These are phyloP conservation scores for Blastocladiella emersonii DNA, from an alignment of 371 early-diverging fungal genomes.

Conservation along the genomic window DNA sequence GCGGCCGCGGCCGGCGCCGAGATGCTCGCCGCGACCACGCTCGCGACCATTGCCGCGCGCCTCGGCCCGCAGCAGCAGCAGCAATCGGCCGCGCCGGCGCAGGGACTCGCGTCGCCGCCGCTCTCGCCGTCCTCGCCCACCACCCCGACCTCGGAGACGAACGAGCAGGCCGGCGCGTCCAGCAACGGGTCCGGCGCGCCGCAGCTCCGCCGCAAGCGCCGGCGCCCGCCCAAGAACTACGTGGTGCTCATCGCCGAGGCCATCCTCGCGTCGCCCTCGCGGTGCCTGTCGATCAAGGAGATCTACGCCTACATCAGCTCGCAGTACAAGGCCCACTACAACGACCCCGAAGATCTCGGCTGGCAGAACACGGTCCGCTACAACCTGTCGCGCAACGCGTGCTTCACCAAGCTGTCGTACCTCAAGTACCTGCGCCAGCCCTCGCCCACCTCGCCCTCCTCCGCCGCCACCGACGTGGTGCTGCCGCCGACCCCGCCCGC, in stretches of 20 bases:
- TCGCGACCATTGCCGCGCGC: no score
- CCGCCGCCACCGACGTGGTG: no score
- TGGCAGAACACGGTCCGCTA: slow-evolving; percentile 3
- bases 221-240: slow-evolving; percentile 1
- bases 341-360: not conserved
- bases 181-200: not conserved
- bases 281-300: not conserved
- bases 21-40: no score
- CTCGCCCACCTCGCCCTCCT: not conserved
- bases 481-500: no score
- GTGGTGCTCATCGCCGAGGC: slow-evolving; percentile 2
- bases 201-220: not conserved
- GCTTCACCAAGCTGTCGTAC: not conserved
- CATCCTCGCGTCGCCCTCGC: not conserved
- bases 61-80: no score
- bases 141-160: no score
- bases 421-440: not conserved
- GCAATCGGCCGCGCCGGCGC: no score
- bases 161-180: no score
- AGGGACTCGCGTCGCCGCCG: no score
- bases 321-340: not conserved
- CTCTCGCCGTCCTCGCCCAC: no score
- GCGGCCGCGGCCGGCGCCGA: no score
- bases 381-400: slow-evolving; percentile 3
- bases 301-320: not conserved